phyloP scores from a whole-genome alignment of 2,329 filamentous ascomycete species.

The Aspergillus floridensis region DNA sequence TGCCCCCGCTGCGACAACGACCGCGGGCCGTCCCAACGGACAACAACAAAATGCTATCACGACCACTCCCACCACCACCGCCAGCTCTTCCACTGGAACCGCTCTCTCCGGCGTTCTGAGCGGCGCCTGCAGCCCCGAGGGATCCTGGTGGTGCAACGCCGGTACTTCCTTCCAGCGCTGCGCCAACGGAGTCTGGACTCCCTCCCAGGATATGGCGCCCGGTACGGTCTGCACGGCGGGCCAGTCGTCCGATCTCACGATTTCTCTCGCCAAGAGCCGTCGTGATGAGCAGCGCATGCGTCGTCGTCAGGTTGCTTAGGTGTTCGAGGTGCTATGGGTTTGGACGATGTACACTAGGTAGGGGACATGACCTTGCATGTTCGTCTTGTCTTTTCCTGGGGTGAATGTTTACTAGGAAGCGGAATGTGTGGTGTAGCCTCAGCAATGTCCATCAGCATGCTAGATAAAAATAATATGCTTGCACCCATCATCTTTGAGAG shows the following conservation, averaged over 20 bases:
- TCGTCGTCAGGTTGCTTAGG: neutral
- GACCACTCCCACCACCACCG: slow-evolving; percentile 5
- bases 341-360: too few relatives aligned
- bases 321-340: too few relatives aligned
- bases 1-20: slow-evolving; percentile 19
- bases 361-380: too few relatives aligned
- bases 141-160: slow-evolving; percentile 60
- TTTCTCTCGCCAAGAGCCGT: slow-evolving; percentile 23
- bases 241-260: slow-evolving; percentile 24
- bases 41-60: neutral
- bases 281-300: slow-evolving; percentile 18
- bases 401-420: too few relatives aligned
- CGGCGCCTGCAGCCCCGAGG: slow-evolving; percentile 53
- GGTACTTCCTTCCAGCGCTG: slow-evolving; percentile 61
- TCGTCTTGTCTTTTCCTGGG: too few relatives aligned
- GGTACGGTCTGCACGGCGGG: slow-evolving; percentile 55
- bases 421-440: too few relatives aligned
- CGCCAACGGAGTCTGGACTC: slow-evolving; percentile 57
- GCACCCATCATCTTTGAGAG: too few relatives aligned
- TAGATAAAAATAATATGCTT: too few relatives aligned
- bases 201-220: slow-evolving; percentile 48
- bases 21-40: neutral
- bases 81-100: neutral
- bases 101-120: slow-evolving; percentile 37
- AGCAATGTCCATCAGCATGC: too few relatives aligned